Evolutionary conservation across 2,329 filamentous ascomycete genomes (phyloP).

Genomic region (Scedosporium minutisporum): DNA sequence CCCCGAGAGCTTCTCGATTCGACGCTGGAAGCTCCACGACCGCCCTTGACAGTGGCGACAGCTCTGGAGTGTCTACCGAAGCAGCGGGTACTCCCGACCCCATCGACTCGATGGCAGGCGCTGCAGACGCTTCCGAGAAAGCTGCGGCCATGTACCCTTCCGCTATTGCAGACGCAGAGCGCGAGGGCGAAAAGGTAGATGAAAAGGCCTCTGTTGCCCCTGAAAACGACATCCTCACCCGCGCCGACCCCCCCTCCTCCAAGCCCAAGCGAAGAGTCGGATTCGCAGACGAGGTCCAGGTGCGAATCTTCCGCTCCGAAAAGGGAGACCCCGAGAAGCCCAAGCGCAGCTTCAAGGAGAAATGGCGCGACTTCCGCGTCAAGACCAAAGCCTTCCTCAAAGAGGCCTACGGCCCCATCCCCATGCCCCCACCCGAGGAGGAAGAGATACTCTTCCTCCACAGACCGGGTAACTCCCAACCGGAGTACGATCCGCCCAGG

Average conservation of each 20-base stretch:
- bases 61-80: neutral
- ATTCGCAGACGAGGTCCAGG: too few species aligned
- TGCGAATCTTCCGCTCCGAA: neutral
- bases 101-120: too few species aligned
- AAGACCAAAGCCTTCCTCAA: neutral
- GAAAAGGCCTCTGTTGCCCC: too few species aligned
- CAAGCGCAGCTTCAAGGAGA: neutral
- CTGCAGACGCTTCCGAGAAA: too few species aligned
- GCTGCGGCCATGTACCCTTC: too few species aligned
- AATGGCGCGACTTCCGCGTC: neutral
- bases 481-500: neutral
- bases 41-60: neutral
- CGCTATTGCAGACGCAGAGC: too few species aligned
- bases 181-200: too few species aligned
- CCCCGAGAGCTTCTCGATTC: neutral
- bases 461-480: neutral
- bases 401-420: neutral
- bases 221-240: too few species aligned
- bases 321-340: neutral
- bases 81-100: neutral
- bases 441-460: neutral
- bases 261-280: too few species aligned
- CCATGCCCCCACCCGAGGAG: neutral
- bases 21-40: neutral
- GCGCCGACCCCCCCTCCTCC: too few species aligned